Evolutionary conservation across 345 rosid genomes (phyloP).

Genomic region (Conringia planisiliqua): DNA sequence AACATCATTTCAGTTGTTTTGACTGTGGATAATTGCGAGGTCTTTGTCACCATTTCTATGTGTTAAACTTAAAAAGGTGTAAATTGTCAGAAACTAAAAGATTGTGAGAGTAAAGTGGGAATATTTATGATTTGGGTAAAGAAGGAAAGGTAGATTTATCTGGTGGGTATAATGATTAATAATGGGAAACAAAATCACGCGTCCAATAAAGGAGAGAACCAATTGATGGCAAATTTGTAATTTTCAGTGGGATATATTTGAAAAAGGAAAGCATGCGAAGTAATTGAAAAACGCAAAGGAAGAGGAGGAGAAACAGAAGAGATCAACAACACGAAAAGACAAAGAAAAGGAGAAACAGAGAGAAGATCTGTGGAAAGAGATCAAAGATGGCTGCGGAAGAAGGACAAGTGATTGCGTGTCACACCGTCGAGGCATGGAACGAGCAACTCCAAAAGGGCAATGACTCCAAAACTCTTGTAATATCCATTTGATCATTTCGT

Average conservation of each 20-base stretch:
- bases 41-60: neutral
- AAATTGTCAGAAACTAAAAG: neutral
- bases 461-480: constrained; percentile 69
- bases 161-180: constrained; percentile 25
- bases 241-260: neutral
- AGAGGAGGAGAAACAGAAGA: neutral
- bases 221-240: neutral
- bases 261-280: neutral
- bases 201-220: neutral
- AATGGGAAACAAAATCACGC: constrained; percentile 29
- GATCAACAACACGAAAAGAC: neutral
- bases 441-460: constrained; percentile 54
- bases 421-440: constrained; percentile 61
- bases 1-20: neutral
- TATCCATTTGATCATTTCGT: neutral
- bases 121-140: constrained; percentile 9
- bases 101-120: neutral
- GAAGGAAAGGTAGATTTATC: neutral
- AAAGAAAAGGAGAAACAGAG: neutral
- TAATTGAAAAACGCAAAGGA: no score
- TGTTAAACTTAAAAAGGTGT: neutral
- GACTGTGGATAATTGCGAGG: neutral
- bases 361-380: neutral
- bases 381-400: constrained; percentile 48
- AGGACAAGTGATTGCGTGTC: constrained; percentile 73